Evolutionary conservation across 2,329 filamentous ascomycete species (phyloP).

Genomic region (Shiraia sp.): DNA sequence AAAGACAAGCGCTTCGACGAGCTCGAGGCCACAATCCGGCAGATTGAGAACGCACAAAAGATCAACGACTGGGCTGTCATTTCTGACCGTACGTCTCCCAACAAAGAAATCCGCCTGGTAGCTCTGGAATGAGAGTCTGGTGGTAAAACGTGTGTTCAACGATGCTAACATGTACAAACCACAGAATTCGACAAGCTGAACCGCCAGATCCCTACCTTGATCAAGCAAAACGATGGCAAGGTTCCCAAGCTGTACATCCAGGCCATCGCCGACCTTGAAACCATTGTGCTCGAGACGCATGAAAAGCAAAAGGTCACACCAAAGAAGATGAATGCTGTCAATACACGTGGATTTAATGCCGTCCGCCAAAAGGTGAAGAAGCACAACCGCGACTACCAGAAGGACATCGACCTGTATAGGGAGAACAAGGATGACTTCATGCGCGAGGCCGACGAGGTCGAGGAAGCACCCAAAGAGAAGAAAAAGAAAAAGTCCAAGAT

Average conservation of each 20-base stretch:
- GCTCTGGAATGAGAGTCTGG: not conserved
- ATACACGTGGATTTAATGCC: slow-evolving; percentile 90
- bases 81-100: slow-evolving; percentile 69
- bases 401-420: slow-evolving; percentile 84
- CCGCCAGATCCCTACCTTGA: slow-evolving; percentile 68
- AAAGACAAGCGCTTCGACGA: slow-evolving; percentile 98
- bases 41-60: slow-evolving; percentile 96
- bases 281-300: slow-evolving; percentile 89
- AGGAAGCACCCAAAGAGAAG: slow-evolving; percentile 56
- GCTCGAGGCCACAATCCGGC: slow-evolving; percentile 82
- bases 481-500: slow-evolving; percentile 53
- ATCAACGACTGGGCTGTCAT: slow-evolving; percentile 98
- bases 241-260: slow-evolving; percentile 91
- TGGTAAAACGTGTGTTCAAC: slow-evolving; percentile 5
- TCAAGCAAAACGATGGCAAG: slow-evolving; percentile 67
- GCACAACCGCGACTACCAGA: slow-evolving; percentile 92
- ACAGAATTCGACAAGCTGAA: slow-evolving; percentile 94
- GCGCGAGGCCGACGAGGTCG: slow-evolving; percentile 80
- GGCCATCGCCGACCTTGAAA: slow-evolving; percentile 89
- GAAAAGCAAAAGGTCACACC: slow-evolving; percentile 93
- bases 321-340: slow-evolving; percentile 99
- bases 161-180: slow-evolving; percentile 20
- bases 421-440: slow-evolving; percentile 85
- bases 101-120: not conserved
- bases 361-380: slow-evolving; percentile 99